Percentiles rank a stretch among this genome's conserved stretches.
phyloP scores from a whole-genome alignment of 225 moss, liverwort and hornwort species.

The Pseudisothecium myosuroides region DNA sequence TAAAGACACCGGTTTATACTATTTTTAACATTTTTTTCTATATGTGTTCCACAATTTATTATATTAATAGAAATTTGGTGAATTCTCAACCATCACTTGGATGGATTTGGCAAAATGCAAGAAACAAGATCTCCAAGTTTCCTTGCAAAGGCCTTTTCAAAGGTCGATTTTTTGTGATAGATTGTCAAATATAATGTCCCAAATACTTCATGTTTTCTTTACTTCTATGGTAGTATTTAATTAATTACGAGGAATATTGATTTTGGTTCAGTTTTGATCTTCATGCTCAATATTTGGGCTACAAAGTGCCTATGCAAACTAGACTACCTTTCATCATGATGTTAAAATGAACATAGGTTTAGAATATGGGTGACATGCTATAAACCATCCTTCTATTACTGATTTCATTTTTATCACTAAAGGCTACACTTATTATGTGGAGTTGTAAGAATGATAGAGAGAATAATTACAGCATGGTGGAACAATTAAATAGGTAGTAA shows the following conservation, averaged over 20 bases:
- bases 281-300: background rate
- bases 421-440: background rate
- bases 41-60: background rate
- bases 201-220: background rate
- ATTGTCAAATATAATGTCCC: accelerated
- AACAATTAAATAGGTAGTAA: background rate
- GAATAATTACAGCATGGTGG: accelerated
- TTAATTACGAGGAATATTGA: background rate
- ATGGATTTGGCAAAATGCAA: background rate
- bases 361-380: background rate
- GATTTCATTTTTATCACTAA: background rate
- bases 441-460: too few relatives aligned
- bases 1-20: background rate
- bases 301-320: background rate
- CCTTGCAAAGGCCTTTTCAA: background rate
- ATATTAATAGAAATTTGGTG: background rate
- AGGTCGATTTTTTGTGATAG: accelerated
- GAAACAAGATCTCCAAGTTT: too few relatives aligned
- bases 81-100: accelerated
- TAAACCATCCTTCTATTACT: accelerated
- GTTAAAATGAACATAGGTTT: background rate
- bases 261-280: background rate
- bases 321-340: background rate
- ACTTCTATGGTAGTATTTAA: background rate
- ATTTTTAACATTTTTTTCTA: background rate